Conservation (phyloP, 345 rosid species). For the Eucalyptus urophylla region DNA sequence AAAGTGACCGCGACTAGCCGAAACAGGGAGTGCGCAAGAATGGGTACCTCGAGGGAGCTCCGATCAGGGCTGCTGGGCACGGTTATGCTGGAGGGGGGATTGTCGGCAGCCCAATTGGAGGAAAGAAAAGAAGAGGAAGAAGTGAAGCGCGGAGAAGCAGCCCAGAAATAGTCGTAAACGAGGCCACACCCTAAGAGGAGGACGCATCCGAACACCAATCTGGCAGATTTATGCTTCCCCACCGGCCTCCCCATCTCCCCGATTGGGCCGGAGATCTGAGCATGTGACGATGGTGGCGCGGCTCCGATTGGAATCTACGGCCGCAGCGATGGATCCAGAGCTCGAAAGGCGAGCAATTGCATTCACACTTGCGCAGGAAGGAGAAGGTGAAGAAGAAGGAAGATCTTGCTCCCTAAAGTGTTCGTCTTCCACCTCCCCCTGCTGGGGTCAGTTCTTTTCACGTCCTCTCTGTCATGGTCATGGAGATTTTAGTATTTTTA, state of each 20-base stretch:
- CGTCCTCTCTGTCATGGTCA: background rate
- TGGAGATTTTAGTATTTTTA: background rate
- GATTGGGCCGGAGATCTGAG: background rate
- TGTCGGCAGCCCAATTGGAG: background rate
- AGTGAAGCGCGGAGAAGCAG: slow-evolving; percentile 48
- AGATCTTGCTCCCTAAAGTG: background rate
- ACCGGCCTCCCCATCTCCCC: slow-evolving; percentile 24
- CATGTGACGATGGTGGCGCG: background rate
- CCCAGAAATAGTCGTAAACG: slow-evolving; percentile 75
- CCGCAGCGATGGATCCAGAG: background rate
- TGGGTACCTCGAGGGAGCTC: background rate
- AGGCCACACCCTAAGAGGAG: slow-evolving; percentile 43
- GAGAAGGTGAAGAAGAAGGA: background rate
- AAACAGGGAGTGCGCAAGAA: background rate
- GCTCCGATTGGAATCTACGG: background rate
- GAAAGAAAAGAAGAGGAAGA: slow-evolving; percentile 21
- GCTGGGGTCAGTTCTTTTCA: background rate
- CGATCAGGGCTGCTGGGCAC: background rate
- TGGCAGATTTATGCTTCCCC: slow-evolving; percentile 39
- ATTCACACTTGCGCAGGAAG: background rate
- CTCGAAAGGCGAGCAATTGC: background rate
- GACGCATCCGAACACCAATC: slow-evolving; percentile 26
- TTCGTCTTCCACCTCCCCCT: background rate
- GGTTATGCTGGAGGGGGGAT: background rate
- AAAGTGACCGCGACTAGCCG: background rate